Conservation (phyloP, 345 rosid genomes). For the Euphorbia peplus region DNA sequence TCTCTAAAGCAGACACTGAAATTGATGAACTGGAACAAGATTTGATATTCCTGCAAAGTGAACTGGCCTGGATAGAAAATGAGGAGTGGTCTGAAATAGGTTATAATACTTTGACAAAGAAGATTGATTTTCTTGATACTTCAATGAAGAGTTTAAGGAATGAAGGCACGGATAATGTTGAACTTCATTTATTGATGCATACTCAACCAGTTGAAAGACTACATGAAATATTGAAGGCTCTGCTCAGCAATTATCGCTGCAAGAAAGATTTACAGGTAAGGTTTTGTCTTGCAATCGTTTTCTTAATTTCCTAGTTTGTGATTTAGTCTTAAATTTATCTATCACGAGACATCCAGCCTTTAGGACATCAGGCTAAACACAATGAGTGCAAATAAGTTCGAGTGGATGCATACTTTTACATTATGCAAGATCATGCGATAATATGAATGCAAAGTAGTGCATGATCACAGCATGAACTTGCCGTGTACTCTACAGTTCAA, state of each 20-base stretch:
- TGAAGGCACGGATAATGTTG: conserved; percentile 31
- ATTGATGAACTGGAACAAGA: conserved; percentile 48
- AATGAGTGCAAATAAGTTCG: neutral
- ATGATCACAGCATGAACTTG: neutral
- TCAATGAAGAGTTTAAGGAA: conserved; percentile 38
- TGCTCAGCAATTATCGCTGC: conserved; percentile 24
- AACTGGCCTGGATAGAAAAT: conserved; percentile 49
- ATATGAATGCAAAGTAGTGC: neutral
- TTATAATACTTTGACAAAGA: conserved; percentile 43
- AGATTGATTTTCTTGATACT: conserved; percentile 33
- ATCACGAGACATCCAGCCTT: neutral
- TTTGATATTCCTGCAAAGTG: conserved; percentile 38
- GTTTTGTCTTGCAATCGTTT: conserved; percentile 6
- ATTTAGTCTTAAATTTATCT: conserved; percentile 8
- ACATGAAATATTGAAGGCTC: conserved; percentile 38
- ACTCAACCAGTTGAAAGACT: conserved; percentile 38
- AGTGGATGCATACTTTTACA: neutral
- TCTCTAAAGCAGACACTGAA: conserved; percentile 45
- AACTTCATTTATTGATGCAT: conserved; percentile 31
- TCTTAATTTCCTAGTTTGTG: neutral
- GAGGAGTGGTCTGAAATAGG: conserved; percentile 48
- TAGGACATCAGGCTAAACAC: neutral
- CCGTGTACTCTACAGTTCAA: neutral
- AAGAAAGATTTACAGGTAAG: conserved; percentile 43
- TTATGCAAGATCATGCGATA: neutral